Evolutionary conservation across 2,329 filamentous ascomycete species (phyloP).

Genomic region (Xylaria sp.): DNA sequence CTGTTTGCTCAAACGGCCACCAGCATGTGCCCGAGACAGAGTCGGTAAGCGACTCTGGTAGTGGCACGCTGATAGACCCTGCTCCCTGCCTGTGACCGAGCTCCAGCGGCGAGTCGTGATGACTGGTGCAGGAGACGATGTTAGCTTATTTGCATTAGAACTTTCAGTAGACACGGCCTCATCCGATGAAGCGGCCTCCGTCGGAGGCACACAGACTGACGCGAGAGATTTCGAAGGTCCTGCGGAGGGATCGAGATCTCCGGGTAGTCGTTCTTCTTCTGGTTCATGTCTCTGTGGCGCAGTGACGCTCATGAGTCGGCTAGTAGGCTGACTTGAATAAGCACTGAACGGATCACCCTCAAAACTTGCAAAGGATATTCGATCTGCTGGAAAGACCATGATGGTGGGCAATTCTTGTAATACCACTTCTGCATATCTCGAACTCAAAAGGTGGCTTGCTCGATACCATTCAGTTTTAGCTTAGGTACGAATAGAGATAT

Average conservation of each 20-base stretch:
- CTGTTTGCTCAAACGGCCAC: constrained; percentile 29
- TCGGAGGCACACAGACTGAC: constrained; percentile 19
- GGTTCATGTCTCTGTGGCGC: constrained; percentile 1
- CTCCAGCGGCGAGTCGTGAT: constrained; percentile 31
- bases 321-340: constrained; percentile 39
- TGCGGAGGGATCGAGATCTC: constrained; percentile 11
- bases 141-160: constrained; percentile 10
- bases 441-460: constrained; percentile 4
- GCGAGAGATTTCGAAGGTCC: constrained; percentile 34
- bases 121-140: constrained; percentile 31
- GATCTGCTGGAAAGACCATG: constrained; percentile 29
- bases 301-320: constrained; percentile 39
- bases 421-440: constrained; percentile 20
- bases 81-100: constrained; percentile 26
- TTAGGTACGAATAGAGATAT: constrained; percentile 35
- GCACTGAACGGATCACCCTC: constrained; percentile 45
- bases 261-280: constrained; percentile 26
- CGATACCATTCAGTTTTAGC: constrained; percentile 5
- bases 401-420: not conserved
- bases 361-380: constrained; percentile 27
- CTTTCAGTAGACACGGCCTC: not conserved
- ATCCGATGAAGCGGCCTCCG: not conserved
- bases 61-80: constrained; percentile 5
- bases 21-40: constrained; percentile 8
- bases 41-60: constrained; percentile 13